Base-by-base conservation (phyloP, 495 filamentous ascomycete genomes). In the Aspergillus heteromorphus region DNA sequence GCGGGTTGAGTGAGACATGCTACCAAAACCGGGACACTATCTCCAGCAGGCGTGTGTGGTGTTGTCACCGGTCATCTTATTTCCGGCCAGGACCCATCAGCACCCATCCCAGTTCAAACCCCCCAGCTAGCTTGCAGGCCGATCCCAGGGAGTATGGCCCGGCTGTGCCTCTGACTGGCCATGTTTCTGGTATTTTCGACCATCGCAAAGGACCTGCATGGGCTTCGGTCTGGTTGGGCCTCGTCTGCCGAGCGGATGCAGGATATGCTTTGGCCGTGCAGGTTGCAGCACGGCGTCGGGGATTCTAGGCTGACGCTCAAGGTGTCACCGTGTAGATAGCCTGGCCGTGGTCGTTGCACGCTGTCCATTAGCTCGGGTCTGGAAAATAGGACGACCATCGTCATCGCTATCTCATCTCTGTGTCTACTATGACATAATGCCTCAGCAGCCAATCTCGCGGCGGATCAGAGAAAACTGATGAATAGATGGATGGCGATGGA, bases 121-220 rank as follows among this genome's bases (percentile, higher is more conserved):
- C 17, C 47, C 54, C 53, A 51, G 40, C 25, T 40, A 43, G 58
- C 31, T 40, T 49, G 45, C 47, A 21, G 25, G 49, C 27, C 48
- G 45, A 58, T 58, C 56, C 38, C 38, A 40, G 38, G 29, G 40
- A 19, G 25, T 16, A 0, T 11, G 29, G 43, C 40, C 31, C 54
- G 43, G 14, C 45, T 16, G 14, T 45, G 45, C 20, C 51, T 50
- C 58, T 60, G 43, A 60, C 45, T 60, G 58, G 58, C 51, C 52
- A 50, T 56, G 58, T 60, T 60, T 60, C 54, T 56, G 29, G 49
- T 56, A 60, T 57, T 53, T 60, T 56, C 40, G 50, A 45, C 38
- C n/a, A 17, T 9, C 47, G 51, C 54, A 40, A 50, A 51, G 47
- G 18, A 53, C 51, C 49, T 34, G 34, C 41, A 18, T 36, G 31